Evolutionary conservation across 2,329 filamentous ascomycete genomes (phyloP).

Genomic region (Colletotrichum sp.): DNA sequence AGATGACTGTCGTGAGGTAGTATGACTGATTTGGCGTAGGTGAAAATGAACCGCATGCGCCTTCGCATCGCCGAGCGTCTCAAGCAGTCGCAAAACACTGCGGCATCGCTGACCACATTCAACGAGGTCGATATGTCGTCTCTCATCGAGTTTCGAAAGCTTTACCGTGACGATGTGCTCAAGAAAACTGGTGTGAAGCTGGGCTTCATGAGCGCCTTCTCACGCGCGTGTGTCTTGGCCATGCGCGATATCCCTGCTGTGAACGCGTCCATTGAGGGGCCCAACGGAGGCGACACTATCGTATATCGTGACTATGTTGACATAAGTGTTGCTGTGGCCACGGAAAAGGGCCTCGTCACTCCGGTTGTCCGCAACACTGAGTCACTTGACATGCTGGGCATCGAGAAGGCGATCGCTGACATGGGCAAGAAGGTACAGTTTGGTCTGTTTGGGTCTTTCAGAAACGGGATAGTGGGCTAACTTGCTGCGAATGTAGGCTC

Average conservation of each 20-base stretch:
- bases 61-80: conserved; percentile 95
- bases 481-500: conserved; percentile 62
- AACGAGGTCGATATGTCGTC: conserved; percentile 99
- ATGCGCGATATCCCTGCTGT: conserved; percentile 95
- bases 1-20: background rate
- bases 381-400: conserved; percentile 82
- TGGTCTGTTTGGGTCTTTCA: background rate
- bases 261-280: conserved; percentile 96
- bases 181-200: conserved; percentile 98
- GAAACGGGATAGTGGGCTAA: background rate
- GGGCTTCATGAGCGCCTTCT: conserved; percentile 99
- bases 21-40: conserved; percentile 51
- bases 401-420: conserved; percentile 90
- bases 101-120: conserved; percentile 96
- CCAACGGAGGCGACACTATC: conserved; percentile 93
- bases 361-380: conserved; percentile 96
- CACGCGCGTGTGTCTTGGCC: conserved; percentile 85
- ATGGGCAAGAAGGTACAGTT: conserved; percentile 86
- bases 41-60: conserved; percentile 99
- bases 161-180: conserved; percentile 94
- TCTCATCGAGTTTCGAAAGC: conserved; percentile 94
- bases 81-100: conserved; percentile 99
- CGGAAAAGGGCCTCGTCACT: conserved; percentile 95
- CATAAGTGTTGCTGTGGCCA: conserved; percentile 95
- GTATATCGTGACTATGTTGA: conserved; percentile 99